Evolutionary conservation across 1,284 basidiomycete species (phyloP).

Genomic region (Leucoagaricus sp.): DNA sequence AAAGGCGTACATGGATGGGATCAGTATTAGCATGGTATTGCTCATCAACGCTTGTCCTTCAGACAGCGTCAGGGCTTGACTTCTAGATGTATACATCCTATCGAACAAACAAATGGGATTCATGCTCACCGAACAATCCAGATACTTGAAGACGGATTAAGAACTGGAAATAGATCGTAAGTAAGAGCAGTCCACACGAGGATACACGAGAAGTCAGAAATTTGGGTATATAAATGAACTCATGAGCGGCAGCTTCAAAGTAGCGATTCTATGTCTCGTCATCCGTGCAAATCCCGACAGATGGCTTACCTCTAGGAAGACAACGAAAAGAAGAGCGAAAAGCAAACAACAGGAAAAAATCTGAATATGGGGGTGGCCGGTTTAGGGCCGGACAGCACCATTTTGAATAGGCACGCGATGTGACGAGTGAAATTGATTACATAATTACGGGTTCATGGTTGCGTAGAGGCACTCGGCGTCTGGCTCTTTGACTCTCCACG

Average conservation of each 20-base stretch:
- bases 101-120: constrained; percentile 18
- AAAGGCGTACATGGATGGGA: constrained; percentile 17
- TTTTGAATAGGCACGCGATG: neutral
- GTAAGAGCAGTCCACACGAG: constrained; percentile 11
- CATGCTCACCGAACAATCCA: constrained; percentile 29
- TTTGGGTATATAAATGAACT: constrained; percentile 81
- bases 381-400: constrained; percentile 41
- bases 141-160: constrained; percentile 29
- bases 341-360: constrained; percentile 7
- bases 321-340: constrained; percentile 2
- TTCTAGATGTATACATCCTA: constrained; percentile 76
- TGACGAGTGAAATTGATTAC: constrained; percentile 5
- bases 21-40: constrained; percentile 85
- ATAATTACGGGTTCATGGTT: constrained; percentile 15
- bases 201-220: constrained; percentile 61
- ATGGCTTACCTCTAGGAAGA: constrained; percentile 32
- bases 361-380: constrained; percentile 28
- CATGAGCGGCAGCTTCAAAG: constrained; percentile 75
- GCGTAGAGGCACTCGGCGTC: constrained; percentile 12
- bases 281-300: constrained; percentile 29
- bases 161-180: constrained; percentile 16
- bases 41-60: constrained; percentile 71
- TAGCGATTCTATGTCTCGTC: constrained; percentile 84
- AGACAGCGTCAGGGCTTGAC: constrained; percentile 85
- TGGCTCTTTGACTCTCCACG: constrained; percentile 7